These are phyloP conservation scores for Leccinellum luteum DNA, from an alignment of 768 basidiomycete species.

Conservation along the genomic window DNA sequence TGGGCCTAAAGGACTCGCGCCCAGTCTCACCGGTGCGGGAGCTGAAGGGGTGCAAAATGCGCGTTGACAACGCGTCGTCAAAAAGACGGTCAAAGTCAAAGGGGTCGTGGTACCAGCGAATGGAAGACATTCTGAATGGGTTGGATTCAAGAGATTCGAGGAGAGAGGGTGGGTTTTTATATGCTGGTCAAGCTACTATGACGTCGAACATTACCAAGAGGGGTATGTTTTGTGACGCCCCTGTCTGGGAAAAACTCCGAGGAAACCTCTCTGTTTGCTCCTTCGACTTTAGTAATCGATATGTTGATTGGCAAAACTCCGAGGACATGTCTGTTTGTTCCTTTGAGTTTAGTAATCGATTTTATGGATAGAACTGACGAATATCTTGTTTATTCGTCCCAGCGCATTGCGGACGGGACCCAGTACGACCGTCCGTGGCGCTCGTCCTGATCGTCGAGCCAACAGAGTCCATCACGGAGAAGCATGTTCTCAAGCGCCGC, in stretches of 20 bases:
- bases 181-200: not conserved
- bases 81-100: constrained; percentile 45
- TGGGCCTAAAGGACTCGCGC: constrained; percentile 30
- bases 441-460: constrained; percentile 91
- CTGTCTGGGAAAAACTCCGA: too few relatives aligned
- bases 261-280: too few relatives aligned
- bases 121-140: constrained; percentile 24
- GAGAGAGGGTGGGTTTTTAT: constrained; percentile 1
- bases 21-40: constrained; percentile 8
- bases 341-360: too few relatives aligned
- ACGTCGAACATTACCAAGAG: constrained; percentile 5
- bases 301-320: too few relatives aligned
- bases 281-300: too few relatives aligned
- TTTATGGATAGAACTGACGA: not conserved
- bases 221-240: not conserved
- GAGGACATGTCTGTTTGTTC: too few relatives aligned
- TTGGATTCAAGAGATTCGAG: not conserved
- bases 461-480: constrained; percentile 86
- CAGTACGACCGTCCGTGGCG: constrained; percentile 69
- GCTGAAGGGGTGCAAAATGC: constrained; percentile 18
- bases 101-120: constrained; percentile 36
- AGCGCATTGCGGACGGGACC: constrained; percentile 85
- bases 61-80: constrained; percentile 36
- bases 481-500: constrained; percentile 88
- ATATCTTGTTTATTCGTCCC: constrained; percentile 53